Conservation (phyloP, 1,139 yeast genomes). For the Saccharomyces hybrid region DNA sequence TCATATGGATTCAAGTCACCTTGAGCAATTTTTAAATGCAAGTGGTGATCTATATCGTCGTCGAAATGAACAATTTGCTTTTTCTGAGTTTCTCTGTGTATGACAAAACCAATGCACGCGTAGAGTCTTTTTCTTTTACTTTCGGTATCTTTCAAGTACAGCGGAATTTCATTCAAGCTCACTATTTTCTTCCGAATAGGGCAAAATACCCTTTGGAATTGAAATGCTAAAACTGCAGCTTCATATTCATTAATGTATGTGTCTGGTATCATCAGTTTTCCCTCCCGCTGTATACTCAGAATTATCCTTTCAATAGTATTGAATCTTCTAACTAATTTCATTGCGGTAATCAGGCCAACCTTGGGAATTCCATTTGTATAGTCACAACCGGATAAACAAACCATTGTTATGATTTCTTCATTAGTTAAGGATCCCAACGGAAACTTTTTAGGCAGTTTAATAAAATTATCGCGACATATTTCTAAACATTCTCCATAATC, state of each 20-base stretch:
- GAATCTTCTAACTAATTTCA: conserved; percentile 49
- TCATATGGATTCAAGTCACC: conserved; percentile 66
- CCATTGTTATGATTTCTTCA: conserved; percentile 65
- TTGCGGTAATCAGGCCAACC: conserved; percentile 75
- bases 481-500: conserved; percentile 72
- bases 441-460: conserved; percentile 35
- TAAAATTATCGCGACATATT: conserved; percentile 50
- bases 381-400: conserved; percentile 91
- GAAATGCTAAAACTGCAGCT: conserved; percentile 74
- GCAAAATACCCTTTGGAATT: conserved; percentile 78
- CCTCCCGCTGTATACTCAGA: conserved; percentile 53
- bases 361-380: conserved; percentile 82
- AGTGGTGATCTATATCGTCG: conserved; percentile 33
- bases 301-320: conserved; percentile 49
- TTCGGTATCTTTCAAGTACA: conserved; percentile 21
- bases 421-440: conserved; percentile 44
- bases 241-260: conserved; percentile 54
- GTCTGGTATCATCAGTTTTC: conserved; percentile 49
- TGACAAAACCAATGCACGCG: conserved; percentile 54
- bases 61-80: conserved; percentile 30
- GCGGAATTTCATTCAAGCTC: conserved; percentile 54
- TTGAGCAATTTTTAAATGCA: conserved; percentile 50
- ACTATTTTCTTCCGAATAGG: conserved; percentile 45
- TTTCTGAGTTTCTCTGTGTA: conserved; percentile 14
- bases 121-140: conserved; percentile 36